Conservation (phyloP, 768 basidiomycete genomes). For the Symmetrospora coprosmae region DNA sequence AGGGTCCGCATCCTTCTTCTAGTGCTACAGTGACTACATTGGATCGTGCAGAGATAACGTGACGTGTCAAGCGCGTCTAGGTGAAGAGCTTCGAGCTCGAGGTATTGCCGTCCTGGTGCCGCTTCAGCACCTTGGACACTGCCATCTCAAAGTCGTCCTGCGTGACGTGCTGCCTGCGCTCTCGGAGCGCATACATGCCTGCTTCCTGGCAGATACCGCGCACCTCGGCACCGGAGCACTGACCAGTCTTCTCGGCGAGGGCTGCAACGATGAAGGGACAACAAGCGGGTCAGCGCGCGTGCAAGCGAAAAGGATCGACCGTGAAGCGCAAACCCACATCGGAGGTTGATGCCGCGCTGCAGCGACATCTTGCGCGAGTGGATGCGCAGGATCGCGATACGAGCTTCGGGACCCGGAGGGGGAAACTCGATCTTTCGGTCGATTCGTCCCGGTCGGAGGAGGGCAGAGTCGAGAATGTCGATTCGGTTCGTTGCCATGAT, state of each 20-base stretch:
- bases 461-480: constrained; percentile 86
- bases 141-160: constrained; percentile 99
- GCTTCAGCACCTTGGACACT: constrained; percentile 83
- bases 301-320: too few relatives aligned
- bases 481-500: constrained; percentile 98
- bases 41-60: too few relatives aligned
- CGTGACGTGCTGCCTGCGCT: constrained; percentile 89
- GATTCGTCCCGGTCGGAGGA: constrained; percentile 85
- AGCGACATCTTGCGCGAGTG: constrained; percentile 99
- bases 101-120: constrained; percentile 88
- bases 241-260: constrained; percentile 97
- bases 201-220: constrained; percentile 41
- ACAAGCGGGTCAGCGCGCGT: too few relatives aligned
- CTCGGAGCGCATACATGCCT: constrained; percentile 94
- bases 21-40: too few relatives aligned
- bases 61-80: too few relatives aligned
- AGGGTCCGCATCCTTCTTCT: too few relatives aligned
- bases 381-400: constrained; percentile 90
- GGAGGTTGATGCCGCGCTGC: constrained; percentile 93
- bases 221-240: constrained; percentile 94
- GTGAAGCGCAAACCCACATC: too few relatives aligned
- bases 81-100: constrained; percentile 83
- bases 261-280: too few relatives aligned
- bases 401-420: constrained; percentile 89
- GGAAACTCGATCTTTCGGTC: constrained; percentile 98